A percentile compares a stretch with the other conserved stretches of the same genome.
These are phyloP conservation scores for Aspergillus uvarum DNA, from an alignment of 2,329 filamentous ascomycete genomes.

Conservation along the genomic window DNA sequence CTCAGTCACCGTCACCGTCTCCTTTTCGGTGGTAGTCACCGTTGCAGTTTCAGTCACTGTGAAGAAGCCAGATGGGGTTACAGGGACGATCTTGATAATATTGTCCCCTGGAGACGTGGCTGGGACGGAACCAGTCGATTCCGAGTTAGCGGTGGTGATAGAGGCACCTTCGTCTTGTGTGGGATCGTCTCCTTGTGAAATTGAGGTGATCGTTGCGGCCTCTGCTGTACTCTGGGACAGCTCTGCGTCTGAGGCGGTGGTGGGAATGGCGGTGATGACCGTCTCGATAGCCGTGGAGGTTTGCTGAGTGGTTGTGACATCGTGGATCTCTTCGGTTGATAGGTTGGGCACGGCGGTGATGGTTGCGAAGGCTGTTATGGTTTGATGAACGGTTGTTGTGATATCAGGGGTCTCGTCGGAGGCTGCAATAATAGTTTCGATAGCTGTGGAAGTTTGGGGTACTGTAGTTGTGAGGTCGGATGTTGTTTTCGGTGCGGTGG, in stretches of 20 bases:
- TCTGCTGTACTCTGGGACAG: background rate
- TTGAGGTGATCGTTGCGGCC: background rate
- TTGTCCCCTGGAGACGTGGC: background rate
- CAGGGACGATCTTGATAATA: slow-evolving; percentile 13
- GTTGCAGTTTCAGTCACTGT: slow-evolving; percentile 18
- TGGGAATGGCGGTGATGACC: background rate
- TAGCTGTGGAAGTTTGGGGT: background rate
- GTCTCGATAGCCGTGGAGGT: slow-evolving; percentile 7
- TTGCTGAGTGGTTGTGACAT: background rate
- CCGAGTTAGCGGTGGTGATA: background rate
- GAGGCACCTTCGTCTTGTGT: background rate
- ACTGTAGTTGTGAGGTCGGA: background rate
- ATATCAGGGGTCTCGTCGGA: background rate
- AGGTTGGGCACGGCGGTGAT: background rate
- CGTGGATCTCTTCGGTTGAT: background rate
- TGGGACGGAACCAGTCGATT: background rate
- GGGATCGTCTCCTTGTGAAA: background rate
- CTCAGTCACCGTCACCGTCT: slow-evolving; percentile 12
- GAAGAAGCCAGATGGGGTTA: slow-evolving; percentile 16
- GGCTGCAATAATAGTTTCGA: background rate
- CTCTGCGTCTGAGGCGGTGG: background rate
- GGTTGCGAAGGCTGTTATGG: background rate
- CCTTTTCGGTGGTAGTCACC: slow-evolving; percentile 12
- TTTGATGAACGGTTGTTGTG: background rate
- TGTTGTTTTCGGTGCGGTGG: background rate